Evolutionary conservation across 75 land plant species (phyloP).

Genomic region (Sequoia sempervirens): DNA sequence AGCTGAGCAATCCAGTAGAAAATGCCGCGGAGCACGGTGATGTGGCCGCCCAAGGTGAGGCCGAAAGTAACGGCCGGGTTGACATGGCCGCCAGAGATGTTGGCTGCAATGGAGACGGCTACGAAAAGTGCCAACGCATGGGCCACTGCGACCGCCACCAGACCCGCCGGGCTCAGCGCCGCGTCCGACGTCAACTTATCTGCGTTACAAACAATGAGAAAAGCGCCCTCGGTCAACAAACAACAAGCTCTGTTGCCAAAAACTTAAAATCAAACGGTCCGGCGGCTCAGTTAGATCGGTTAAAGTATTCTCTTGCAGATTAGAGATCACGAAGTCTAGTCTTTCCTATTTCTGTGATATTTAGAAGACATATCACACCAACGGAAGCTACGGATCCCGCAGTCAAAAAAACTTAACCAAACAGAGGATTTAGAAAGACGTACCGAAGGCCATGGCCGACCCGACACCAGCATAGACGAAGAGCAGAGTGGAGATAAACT

Average conservation of each 20-base stretch:
- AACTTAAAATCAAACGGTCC: too few relatives aligned
- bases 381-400: too few relatives aligned
- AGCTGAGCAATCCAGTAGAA: constrained; percentile 87
- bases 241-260: too few relatives aligned
- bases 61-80: constrained; percentile 94
- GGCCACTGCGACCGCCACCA: constrained; percentile 57
- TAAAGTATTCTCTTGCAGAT: too few relatives aligned
- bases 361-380: too few relatives aligned
- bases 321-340: too few relatives aligned
- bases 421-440: not conserved
- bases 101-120: constrained; percentile 44
- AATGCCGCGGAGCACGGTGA: constrained; percentile 49
- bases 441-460: constrained; percentile 42
- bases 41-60: constrained; percentile 64
- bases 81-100: constrained; percentile 86
- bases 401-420: too few relatives aligned
- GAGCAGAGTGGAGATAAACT: constrained; percentile 61
- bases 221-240: too few relatives aligned
- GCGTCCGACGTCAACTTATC: constrained; percentile 50
- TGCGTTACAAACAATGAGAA: not conserved
- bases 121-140: constrained; percentile 62
- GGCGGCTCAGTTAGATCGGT: too few relatives aligned
- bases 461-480: constrained; percentile 75
- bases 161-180: constrained; percentile 38
- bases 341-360: too few relatives aligned